These are phyloP conservation scores for Candida sanyaensis DNA, from an alignment of 1,139 yeast species.

Conservation along the genomic window DNA sequence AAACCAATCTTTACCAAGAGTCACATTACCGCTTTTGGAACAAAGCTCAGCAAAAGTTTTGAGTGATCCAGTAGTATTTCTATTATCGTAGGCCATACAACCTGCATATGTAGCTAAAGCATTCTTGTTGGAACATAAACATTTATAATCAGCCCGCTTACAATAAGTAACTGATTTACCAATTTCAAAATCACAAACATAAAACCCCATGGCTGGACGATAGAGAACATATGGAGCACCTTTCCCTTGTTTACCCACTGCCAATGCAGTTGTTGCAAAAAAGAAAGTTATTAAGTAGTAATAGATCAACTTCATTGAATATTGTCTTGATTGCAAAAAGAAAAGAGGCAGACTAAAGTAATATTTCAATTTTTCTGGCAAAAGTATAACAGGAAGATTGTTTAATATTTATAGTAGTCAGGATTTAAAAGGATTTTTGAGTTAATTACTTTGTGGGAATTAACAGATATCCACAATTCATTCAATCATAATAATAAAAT, in stretches of 20 bases:
- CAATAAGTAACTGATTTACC: slow-evolving; percentile 18
- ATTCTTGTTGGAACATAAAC: slow-evolving; percentile 15
- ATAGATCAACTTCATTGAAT: background rate
- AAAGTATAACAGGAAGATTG: too few relatives aligned
- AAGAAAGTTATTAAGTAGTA: background rate
- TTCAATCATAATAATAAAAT: too few relatives aligned
- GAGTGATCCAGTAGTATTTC: slow-evolving; percentile 3
- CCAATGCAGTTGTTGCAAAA: background rate
- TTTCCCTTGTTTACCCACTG: slow-evolving; percentile 7
- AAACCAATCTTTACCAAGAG: slow-evolving; percentile 19
- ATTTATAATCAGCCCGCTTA: slow-evolving; percentile 5
- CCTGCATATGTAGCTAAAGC: slow-evolving; percentile 21
- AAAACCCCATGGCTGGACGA: slow-evolving; percentile 11
- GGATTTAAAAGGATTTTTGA: too few relatives aligned
- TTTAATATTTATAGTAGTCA: too few relatives aligned
- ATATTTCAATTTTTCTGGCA: too few relatives aligned
- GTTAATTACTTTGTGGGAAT: too few relatives aligned
- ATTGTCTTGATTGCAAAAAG: too few relatives aligned
- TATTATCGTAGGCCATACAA: slow-evolving; percentile 12
- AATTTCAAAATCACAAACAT: slow-evolving; percentile 22
- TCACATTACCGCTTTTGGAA: slow-evolving; percentile 8
- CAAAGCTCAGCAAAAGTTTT: slow-evolving; percentile 5
- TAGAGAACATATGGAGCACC: slow-evolving; percentile 14
- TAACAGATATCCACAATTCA: too few relatives aligned
- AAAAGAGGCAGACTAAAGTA: too few relatives aligned